Evolutionary conservation across 495 filamentous ascomycete species (phyloP).

Genomic region (Daldinia decipiens): DNA sequence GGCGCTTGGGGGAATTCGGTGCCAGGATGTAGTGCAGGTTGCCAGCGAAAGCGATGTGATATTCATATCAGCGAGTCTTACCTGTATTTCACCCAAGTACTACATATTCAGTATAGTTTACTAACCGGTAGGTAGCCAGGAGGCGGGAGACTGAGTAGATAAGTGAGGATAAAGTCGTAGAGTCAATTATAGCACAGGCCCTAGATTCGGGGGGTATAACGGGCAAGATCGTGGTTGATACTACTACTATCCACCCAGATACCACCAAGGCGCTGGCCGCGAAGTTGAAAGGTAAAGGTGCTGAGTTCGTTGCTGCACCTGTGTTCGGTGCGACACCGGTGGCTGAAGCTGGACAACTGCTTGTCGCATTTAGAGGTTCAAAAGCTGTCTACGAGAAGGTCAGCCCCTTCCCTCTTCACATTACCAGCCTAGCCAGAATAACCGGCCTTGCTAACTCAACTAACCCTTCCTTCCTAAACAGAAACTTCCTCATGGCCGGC

Average conservation of each 20-base stretch:
- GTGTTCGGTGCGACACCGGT: neutral
- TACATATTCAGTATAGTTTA: neutral
- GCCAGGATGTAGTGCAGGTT: neutral
- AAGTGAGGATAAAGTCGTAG: neutral
- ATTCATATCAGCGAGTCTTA: neutral
- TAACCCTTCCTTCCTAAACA: no score
- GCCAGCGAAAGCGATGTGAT: neutral
- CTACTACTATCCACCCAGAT: neutral
- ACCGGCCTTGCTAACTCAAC: no score
- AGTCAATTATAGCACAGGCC: neutral
- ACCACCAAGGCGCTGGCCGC: neutral
- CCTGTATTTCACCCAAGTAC: neutral
- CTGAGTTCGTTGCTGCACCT: neutral
- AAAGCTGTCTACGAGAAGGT: neutral
- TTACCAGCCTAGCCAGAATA: no score
- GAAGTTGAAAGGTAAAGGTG: neutral
- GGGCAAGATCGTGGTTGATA: neutral
- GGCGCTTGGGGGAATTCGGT: neutral
- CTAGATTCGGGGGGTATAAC: neutral
- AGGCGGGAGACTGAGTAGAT: neutral
- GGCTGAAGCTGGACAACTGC: neutral
- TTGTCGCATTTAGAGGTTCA: neutral
- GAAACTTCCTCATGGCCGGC: no score
- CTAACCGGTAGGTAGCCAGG: no score
- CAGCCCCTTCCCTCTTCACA: no score